Evolutionary conservation across 208 protist genomes (phyloP), one percentile per base, ranked within the genome.

Genomic region (Porcisia hertigi): DNA sequence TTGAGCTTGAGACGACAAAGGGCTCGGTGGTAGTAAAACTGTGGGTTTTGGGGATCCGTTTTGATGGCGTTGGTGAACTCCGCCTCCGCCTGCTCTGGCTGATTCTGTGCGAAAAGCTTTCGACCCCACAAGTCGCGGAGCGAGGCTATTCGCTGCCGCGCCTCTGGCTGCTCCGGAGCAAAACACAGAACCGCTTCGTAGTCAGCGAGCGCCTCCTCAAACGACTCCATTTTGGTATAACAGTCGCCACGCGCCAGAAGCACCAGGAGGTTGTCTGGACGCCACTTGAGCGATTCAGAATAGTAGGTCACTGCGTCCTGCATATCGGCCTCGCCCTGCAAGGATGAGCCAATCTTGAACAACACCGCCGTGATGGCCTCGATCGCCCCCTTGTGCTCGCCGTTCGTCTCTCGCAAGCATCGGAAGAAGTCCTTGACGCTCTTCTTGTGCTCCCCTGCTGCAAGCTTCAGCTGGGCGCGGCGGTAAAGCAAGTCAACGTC

Each of bases 1-100:
- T 89, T 70, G n/a, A 97, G 84, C 58, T 88, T 83, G 78, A 97
- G 93, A 14, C 93, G 85, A 71, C 88, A 94, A 45, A 92, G 66
- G 1, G 93, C 91, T 12, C 93, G 88, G 76, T 97, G 91, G 65
- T 94, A 94, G 79, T 88, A 97, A 76, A 94, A 97, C 53, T 92
- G 70, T 9, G 93, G 84, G 75, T 96, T 88, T 9, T 71, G 75
- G 39, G 88, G 74, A 73, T 87, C 88, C 47, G 83, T 82, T 72
- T 87, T 88, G 75, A 97, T 97, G 30, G 93, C 93, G 71, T 88
- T 92, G 34, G 88, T 95, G 88, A 95, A 97, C 81, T 96, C 90
- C 49, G 69, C 54, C 71, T 97, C 91, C 25, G 93, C 93, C 74
- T 93, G 87, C 34, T 69, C 67, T 43, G 89, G 63, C 36, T 86